Base-by-base conservation (phyloP, 208 protist genomes). In the Trypanosoma lewisi region DNA sequence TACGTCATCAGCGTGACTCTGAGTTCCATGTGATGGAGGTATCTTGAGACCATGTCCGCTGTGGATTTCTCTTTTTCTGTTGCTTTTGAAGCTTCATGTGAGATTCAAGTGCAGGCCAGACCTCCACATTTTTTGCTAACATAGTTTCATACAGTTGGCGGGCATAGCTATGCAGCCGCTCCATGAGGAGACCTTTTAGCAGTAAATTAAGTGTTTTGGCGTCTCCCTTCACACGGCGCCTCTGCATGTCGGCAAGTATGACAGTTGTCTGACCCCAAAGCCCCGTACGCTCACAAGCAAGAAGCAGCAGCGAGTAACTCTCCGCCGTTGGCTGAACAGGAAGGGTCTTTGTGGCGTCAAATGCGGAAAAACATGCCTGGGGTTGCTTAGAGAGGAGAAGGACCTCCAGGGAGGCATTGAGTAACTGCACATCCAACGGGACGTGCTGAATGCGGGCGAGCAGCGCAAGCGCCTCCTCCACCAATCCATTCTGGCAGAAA, bases 351-450 rank as follows among this genome's bases (percentile, higher is more conserved):
- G 84, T 63, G 7, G 86, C 81, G 19, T 83, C 76, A 67, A 83
- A 91, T 7, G 76, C 65, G 0, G 87, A 80, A 61, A 93, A 94
- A 56, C 80, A 88, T 41, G 85, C 64, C 48, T 85, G 69, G 27
- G 87, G 67, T 44, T 96, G 76, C 33, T 69, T 23, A 1, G 87
- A 93, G 17, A 93, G 73, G 44, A 91, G 48, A 17, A 96, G 73
- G 1, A 85, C 82, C 67, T 96, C 90, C 30, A 96, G 60, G 6
- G 82, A 80, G 7, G 83, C 85, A 49, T 96, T 94, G 37, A 96
- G 55, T 4, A 96, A 60, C 25, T 81, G 77, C 14, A 78, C 80
- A 23, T 87, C 80, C 44, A 94, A 51, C 8, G 81, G 75, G n/a
- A 96, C 75, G 44, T 85, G 73, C 56, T 87, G 54, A 33, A 89